Percentiles rank a stretch among this genome's conserved stretches.
phyloP scores from a whole-genome alignment of 176 grass and related monocot genomes.

The Oryza officinalis region DNA sequence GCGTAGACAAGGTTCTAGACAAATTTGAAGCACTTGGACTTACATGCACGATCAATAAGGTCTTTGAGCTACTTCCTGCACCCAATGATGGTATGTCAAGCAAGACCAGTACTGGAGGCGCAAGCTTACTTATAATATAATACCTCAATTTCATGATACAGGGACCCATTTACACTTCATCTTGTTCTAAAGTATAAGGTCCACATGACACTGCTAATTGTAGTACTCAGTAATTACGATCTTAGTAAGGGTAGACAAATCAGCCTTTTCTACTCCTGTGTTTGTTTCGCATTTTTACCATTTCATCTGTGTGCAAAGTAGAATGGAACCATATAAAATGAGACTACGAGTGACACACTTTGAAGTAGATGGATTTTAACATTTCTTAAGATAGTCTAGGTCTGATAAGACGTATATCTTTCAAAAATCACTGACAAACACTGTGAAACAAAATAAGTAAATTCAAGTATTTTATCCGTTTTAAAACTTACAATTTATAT shows the following conservation, averaged over 20 bases:
- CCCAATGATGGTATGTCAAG: conserved; percentile 31
- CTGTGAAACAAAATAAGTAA: neutral
- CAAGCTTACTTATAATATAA: conserved; percentile 10
- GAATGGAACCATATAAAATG: neutral
- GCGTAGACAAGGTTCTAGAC: conserved; percentile 77
- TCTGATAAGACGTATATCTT: neutral
- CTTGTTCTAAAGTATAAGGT: conserved; percentile 22
- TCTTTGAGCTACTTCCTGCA: conserved; percentile 87
- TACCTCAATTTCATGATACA: conserved; percentile 14
- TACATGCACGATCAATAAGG: conserved; percentile 83
- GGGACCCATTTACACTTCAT: conserved; percentile 4
- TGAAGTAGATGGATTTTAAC: neutral
- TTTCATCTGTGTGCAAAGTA: neutral
- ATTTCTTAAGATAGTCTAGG: conserved; percentile 19
- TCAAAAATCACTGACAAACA: conserved; percentile 11
- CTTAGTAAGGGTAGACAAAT: conserved; percentile 6
- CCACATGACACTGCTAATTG: neutral
- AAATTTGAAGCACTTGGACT: conserved; percentile 93
- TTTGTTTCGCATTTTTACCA: conserved; percentile 12
- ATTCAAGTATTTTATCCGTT: neutral
- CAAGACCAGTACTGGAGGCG: neutral
- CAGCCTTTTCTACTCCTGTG: neutral
- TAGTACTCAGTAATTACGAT: neutral
- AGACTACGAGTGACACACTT: neutral
- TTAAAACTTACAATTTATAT: neutral